Percentiles rank a stretch among this genome's conserved stretches.
Conservation (phyloP, 2,329 filamentous ascomycete species). For the Cercospora sesami region DNA sequence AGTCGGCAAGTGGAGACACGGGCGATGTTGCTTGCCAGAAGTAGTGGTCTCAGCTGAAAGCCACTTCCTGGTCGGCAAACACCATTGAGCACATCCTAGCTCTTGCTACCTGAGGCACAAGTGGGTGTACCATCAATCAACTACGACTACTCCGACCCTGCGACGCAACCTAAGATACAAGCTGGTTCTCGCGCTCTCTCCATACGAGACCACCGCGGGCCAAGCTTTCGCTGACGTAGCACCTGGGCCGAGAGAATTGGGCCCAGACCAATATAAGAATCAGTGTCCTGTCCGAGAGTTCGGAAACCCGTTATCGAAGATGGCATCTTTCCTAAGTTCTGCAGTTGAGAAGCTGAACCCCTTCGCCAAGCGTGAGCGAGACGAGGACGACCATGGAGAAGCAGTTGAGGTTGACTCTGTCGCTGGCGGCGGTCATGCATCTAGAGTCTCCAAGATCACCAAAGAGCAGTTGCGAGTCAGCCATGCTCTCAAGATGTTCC, state of each 20-base stretch:
- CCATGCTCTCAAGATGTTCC: slow-evolving; percentile 57
- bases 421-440: slow-evolving; percentile 61
- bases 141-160: neutral
- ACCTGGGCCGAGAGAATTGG: neutral
- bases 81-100: neutral
- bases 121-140: neutral
- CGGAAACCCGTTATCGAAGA: neutral
- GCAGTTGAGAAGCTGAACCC: slow-evolving; percentile 45
- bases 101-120: neutral
- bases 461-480: slow-evolving; percentile 61
- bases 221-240: slow-evolving; percentile 1
- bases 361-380: slow-evolving; percentile 39
- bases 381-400: slow-evolving; percentile 57
- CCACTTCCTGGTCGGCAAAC: neutral
- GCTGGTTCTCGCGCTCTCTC: neutral
- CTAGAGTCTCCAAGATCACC: slow-evolving; percentile 50
- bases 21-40: neutral
- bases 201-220: neutral
- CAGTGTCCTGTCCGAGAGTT: neutral
- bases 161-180: neutral
- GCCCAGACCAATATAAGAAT: neutral
- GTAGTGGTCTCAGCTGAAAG: neutral
- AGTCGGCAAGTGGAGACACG: slow-evolving; percentile 1
- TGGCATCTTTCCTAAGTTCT: slow-evolving; percentile 28
- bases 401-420: slow-evolving; percentile 52